Evolutionary conservation across 768 basidiomycete species (phyloP).

Genomic region (Psilocybe tampanensis): DNA sequence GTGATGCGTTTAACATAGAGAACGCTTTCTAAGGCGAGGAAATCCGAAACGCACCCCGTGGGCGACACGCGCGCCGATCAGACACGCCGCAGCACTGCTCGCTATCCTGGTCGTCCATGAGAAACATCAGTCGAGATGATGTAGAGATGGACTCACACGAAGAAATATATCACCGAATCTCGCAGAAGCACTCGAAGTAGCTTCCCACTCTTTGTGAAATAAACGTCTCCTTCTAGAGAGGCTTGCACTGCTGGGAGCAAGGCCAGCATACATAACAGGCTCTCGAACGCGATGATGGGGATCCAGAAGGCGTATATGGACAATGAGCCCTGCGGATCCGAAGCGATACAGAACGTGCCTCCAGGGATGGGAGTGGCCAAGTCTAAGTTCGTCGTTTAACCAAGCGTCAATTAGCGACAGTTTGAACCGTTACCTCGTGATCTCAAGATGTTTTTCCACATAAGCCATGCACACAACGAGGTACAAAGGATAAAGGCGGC

Average conservation of each 20-base stretch:
- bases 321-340: neutral
- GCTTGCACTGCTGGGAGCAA: neutral
- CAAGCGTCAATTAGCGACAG: too few relatives aligned
- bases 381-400: neutral
- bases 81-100: neutral
- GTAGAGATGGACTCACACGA: neutral
- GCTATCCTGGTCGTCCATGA: too few relatives aligned
- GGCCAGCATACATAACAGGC: neutral
- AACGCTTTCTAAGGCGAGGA: neutral
- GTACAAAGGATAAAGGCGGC: neutral
- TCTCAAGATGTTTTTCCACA: neutral
- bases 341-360: neutral
- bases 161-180: constrained; percentile 1
- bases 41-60: neutral
- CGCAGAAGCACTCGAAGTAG: neutral
- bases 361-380: neutral
- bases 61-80: neutral
- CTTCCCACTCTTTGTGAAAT: neutral
- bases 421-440: neutral
- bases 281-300: constrained; percentile 1
- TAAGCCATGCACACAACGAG: neutral
- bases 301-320: constrained; percentile 7
- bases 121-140: too few relatives aligned
- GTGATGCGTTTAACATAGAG: neutral
- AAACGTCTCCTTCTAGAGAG: neutral